Conservation (phyloP, 768 basidiomycete genomes). For the Tricholoma bakamatsutake region DNA sequence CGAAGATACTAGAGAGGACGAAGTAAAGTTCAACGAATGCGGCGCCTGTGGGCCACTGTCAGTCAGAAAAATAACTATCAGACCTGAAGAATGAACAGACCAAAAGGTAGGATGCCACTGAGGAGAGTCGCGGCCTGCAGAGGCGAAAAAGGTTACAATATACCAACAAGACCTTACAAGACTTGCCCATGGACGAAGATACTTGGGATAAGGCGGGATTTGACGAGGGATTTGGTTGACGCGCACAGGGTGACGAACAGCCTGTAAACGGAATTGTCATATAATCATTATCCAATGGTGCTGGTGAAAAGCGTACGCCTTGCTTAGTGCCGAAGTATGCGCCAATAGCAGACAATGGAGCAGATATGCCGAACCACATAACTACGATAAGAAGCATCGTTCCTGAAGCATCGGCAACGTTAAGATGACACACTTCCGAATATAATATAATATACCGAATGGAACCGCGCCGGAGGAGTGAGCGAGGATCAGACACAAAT, state of each 20-base stretch:
- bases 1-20: constrained; percentile 86
- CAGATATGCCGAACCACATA: constrained; percentile 92
- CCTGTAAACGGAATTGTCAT: constrained; percentile 33
- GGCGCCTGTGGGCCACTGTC: constrained; percentile 51
- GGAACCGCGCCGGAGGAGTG: constrained; percentile 95
- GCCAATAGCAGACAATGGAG: constrained; percentile 82
- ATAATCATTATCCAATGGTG: background rate
- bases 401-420: constrained; percentile 31
- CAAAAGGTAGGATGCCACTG: constrained; percentile 91
- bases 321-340: constrained; percentile 83
- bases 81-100: constrained; percentile 31
- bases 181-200: constrained; percentile 72
- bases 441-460: constrained; percentile 53
- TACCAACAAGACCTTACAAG: constrained; percentile 11
- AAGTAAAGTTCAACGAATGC: constrained; percentile 96
- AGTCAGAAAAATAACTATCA: constrained; percentile 3
- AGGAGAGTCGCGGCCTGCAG: constrained; percentile 63
- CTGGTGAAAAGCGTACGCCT: constrained; percentile 49
- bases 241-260: constrained; percentile 74
- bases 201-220: constrained; percentile 83
- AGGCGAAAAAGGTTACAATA: background rate
- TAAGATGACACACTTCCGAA: background rate
- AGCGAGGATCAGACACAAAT: constrained; percentile 80
- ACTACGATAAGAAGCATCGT: constrained; percentile 82
- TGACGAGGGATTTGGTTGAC: constrained; percentile 95